Conservation (phyloP, 306 rosid genomes). For the Nissolia schottii region DNA sequence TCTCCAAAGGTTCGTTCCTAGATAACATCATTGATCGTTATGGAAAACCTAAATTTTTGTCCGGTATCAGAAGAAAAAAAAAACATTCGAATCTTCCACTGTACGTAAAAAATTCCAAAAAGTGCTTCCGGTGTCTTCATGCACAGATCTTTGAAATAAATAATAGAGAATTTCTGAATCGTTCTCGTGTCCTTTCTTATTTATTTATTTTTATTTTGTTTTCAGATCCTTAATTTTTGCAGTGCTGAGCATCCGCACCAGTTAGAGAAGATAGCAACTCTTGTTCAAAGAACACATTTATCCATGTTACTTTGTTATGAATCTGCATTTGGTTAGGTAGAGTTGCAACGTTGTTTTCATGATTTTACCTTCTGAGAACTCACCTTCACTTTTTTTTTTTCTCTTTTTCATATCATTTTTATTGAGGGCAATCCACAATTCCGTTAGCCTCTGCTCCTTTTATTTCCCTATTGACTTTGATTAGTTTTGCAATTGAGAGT, state of each 20-base stretch:
- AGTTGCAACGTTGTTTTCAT: too few relatives aligned
- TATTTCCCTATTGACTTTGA: too few relatives aligned
- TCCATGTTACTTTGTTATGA: not conserved
- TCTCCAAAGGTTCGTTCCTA: not conserved
- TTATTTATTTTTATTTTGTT: not conserved
- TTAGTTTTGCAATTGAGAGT: too few relatives aligned
- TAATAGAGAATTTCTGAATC: not conserved
- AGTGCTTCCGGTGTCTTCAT: not conserved
- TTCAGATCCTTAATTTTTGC: constrained; percentile 9
- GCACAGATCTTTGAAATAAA: constrained; percentile 8
- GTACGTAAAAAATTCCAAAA: constrained; percentile 13
- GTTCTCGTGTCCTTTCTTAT: not conserved
- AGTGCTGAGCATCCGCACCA: constrained; percentile 10
- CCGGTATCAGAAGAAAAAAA: not conserved
- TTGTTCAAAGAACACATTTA: not conserved
- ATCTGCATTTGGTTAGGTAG: not conserved
- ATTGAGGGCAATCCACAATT: too few relatives aligned
- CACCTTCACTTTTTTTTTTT: too few relatives aligned
- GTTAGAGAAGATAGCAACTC: constrained; percentile 23
- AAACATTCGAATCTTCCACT: not conserved
- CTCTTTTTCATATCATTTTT: too few relatives aligned
- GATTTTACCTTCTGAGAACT: too few relatives aligned
- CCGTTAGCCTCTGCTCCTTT: too few relatives aligned
- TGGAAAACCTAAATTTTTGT: constrained; percentile 20
- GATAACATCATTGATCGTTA: not conserved